These are phyloP conservation scores for Wickerhamomyces kurtzmanii DNA, from an alignment of 805 yeast species.

Conservation along the genomic window DNA sequence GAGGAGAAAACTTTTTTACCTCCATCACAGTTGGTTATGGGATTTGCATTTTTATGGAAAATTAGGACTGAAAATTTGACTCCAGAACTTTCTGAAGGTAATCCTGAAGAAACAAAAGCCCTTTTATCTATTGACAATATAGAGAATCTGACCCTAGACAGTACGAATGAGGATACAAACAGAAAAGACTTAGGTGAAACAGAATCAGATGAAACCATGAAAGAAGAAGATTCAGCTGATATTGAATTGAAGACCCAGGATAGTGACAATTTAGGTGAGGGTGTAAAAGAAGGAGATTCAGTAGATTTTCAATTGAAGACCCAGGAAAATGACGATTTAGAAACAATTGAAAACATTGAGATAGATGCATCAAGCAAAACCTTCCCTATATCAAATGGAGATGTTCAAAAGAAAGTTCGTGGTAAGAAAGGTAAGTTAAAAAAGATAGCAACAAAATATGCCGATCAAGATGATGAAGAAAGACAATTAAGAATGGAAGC, in stretches of 20 bases:
- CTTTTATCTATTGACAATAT: slow-evolving; percentile 6
- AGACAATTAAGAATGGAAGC: slow-evolving; percentile 65
- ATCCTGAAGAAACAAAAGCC: slow-evolving; percentile 11
- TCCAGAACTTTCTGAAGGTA: slow-evolving; percentile 21
- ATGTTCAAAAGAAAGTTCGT: slow-evolving; percentile 40
- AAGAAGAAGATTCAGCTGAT: slow-evolving; percentile 7
- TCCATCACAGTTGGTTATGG: slow-evolving; percentile 84
- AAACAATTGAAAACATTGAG: slow-evolving; percentile 4
- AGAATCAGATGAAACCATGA: slow-evolving; percentile 10
- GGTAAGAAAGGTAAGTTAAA: slow-evolving; percentile 82
- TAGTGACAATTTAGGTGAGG: slow-evolving; percentile 4
- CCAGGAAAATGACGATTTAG: slow-evolving; percentile 2
- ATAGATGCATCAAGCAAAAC: slow-evolving; percentile 1
- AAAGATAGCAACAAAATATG: slow-evolving; percentile 76
- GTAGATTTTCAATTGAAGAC: slow-evolving; percentile 1
- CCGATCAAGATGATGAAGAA: slow-evolving; percentile 90
- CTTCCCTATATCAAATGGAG: background rate
- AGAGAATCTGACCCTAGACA: background rate
- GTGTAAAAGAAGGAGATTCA: slow-evolving; percentile 3
- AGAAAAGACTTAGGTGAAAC: slow-evolving; percentile 10
- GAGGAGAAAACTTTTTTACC: slow-evolving; percentile 53
- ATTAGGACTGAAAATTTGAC: slow-evolving; percentile 51
- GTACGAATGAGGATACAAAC: slow-evolving; percentile 4
- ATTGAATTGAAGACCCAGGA: slow-evolving; percentile 6
- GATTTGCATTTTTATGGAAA: slow-evolving; percentile 74